Conservation (phyloP, 1,284 basidiomycete genomes). For the Sphagnurus paluster region DNA sequence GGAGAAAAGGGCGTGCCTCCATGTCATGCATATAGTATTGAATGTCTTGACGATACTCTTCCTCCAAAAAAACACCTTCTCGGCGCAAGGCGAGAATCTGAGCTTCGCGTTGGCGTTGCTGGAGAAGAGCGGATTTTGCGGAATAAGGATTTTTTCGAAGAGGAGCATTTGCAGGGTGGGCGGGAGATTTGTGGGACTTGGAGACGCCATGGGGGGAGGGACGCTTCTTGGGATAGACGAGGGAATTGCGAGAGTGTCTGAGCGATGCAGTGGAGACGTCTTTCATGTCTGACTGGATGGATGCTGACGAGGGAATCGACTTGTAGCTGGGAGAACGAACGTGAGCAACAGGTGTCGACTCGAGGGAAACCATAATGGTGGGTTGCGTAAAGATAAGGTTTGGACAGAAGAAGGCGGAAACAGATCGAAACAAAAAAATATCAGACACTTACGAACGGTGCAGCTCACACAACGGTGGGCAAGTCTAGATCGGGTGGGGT, state of each 20-base stretch:
- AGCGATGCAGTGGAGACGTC: slow-evolving; percentile 60
- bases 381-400: slow-evolving; percentile 15
- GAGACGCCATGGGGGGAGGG: slow-evolving; percentile 76
- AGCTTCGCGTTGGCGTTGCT: slow-evolving; percentile 67
- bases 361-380: slow-evolving; percentile 5
- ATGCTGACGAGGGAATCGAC: slow-evolving; percentile 42
- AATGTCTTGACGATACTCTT: slow-evolving; percentile 95
- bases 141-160: slow-evolving; percentile 64
- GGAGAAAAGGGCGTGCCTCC: slow-evolving; percentile 81
- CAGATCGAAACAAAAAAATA: slow-evolving; percentile 10
- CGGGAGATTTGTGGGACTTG: slow-evolving; percentile 62
- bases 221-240: slow-evolving; percentile 77
- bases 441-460: slow-evolving; percentile 36
- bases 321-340: slow-evolving; percentile 36
- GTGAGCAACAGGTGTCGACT: slow-evolving; percentile 20
- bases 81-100: slow-evolving; percentile 66
- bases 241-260: slow-evolving; percentile 57
- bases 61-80: slow-evolving; percentile 77
- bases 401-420: slow-evolving; percentile 14
- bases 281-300: slow-evolving; percentile 63
- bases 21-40: slow-evolving; percentile 93
- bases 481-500: slow-evolving; percentile 22
- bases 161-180: slow-evolving; percentile 43
- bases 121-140: slow-evolving; percentile 54
- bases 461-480: slow-evolving; percentile 35